Evolutionary conservation across 768 basidiomycete species (phyloP).

Genomic region (Psilocybe cyanescens): DNA sequence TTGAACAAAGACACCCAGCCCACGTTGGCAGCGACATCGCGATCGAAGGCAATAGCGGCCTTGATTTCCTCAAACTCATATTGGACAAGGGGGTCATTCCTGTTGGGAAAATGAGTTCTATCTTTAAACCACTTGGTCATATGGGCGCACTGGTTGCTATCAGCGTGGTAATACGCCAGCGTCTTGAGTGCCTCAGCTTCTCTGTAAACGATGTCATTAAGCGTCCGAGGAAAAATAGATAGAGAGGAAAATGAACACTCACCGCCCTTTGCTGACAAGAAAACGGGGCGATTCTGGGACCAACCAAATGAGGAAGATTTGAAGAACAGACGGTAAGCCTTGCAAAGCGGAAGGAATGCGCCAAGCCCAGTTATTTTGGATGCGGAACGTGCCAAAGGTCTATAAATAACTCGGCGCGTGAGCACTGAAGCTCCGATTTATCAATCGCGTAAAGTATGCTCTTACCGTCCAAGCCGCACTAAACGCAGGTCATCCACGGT

Average conservation of each 20-base stretch:
- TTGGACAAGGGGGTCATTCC: slow-evolving; percentile 58
- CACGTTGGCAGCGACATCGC: slow-evolving; percentile 41
- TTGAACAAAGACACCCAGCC: slow-evolving; percentile 51
- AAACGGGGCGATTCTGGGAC: slow-evolving; percentile 78
- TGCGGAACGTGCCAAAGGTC: slow-evolving; percentile 71
- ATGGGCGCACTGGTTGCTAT: slow-evolving; percentile 41
- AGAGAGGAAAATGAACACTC: neutral
- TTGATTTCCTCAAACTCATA: slow-evolving; percentile 72
- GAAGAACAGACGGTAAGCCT: slow-evolving; percentile 60
- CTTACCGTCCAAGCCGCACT: slow-evolving; percentile 66
- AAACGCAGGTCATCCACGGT: neutral
- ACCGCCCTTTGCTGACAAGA: slow-evolving; percentile 49
- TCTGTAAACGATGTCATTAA: slow-evolving; percentile 16
- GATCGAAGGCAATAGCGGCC: slow-evolving; percentile 51
- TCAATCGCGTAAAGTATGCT: neutral
- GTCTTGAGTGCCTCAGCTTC: slow-evolving; percentile 51
- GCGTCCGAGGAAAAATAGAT: neutral
- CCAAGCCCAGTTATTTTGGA: slow-evolving; percentile 68
- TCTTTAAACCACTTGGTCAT: neutral
- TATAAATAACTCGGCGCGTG: slow-evolving; percentile 41
- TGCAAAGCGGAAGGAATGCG: slow-evolving; percentile 71
- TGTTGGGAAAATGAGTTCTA: slow-evolving; percentile 17
- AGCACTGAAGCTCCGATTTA: neutral
- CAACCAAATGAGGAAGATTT: slow-evolving; percentile 62
- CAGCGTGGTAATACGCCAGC: slow-evolving; percentile 60